phyloP scores from a whole-genome alignment of 495 filamentous ascomycete genomes.

The Penicillium salamii region DNA sequence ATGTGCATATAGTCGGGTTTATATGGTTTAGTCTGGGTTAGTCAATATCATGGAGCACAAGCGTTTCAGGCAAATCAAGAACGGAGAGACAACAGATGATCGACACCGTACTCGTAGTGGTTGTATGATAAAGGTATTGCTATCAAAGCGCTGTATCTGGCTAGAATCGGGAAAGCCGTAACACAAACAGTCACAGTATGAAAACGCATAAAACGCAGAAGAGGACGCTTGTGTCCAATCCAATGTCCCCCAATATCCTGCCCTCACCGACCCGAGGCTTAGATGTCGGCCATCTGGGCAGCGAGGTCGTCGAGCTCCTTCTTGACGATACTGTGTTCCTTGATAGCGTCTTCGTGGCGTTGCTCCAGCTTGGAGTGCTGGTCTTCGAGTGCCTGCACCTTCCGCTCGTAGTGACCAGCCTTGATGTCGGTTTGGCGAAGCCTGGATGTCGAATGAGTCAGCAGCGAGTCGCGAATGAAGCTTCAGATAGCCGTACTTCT shows the following conservation, averaged over 20 bases:
- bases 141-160: constrained; percentile 24
- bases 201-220: constrained; percentile 27
- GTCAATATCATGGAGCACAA: constrained; percentile 2
- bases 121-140: constrained; percentile 17
- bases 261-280: constrained; percentile 32
- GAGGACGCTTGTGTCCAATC: constrained; percentile 30
- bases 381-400: constrained; percentile 91
- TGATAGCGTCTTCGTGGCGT: constrained; percentile 94
- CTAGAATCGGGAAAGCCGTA: constrained; percentile 20
- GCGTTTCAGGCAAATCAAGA: background rate
- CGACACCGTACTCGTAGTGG: constrained; percentile 17
- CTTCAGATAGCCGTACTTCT: constrained; percentile 69
- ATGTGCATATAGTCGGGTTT: constrained; percentile 9
- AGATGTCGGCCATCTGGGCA: constrained; percentile 86
- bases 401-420: constrained; percentile 98
- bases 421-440: constrained; percentile 98
- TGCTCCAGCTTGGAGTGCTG: constrained; percentile 87
- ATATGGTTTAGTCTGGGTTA: background rate
- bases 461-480: background rate
- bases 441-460: constrained; percentile 48
- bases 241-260: constrained; percentile 30
- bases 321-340: constrained; percentile 80
- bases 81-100: constrained; percentile 2
- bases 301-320: constrained; percentile 91
- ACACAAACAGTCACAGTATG: constrained; percentile 24